These are phyloP conservation scores for Nothopassalora personata DNA, from an alignment of 2,329 filamentous ascomycete species.

Conservation along the genomic window DNA sequence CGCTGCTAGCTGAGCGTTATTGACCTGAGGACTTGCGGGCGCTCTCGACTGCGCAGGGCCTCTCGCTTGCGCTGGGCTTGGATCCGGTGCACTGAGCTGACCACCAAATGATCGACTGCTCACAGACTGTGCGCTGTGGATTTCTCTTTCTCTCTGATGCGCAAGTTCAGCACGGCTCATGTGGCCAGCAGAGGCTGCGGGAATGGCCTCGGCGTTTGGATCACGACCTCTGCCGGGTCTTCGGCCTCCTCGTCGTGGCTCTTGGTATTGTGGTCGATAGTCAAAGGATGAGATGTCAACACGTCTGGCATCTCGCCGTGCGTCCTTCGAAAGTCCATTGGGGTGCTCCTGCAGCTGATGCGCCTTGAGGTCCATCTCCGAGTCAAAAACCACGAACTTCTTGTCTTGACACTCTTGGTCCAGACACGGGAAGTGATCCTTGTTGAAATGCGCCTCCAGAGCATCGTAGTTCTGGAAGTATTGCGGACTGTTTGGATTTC, in stretches of 20 bases:
- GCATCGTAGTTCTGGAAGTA: conserved; percentile 88
- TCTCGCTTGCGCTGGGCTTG: conserved; percentile 33
- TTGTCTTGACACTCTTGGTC: conserved; percentile 89
- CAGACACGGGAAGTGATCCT: conserved; percentile 78
- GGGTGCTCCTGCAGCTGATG: conserved; percentile 84
- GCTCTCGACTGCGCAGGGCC: conserved; percentile 13
- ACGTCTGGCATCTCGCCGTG: conserved; percentile 71
- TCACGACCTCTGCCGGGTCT: conserved; percentile 66
- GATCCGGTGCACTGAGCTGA: conserved; percentile 39
- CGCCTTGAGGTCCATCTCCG: conserved; percentile 89
- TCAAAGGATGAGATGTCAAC: conserved; percentile 89
- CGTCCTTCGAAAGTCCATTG: conserved; percentile 72
- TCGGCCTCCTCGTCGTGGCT: conserved; percentile 50
- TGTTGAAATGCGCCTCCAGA: conserved; percentile 78
- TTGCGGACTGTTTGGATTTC: conserved; percentile 63
- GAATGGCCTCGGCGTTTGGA: conserved; percentile 76
- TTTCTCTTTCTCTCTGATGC: conserved; percentile 85
- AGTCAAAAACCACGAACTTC: conserved; percentile 95
- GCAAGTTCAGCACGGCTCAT: conserved; percentile 82
- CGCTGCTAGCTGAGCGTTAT: conserved; percentile 36
- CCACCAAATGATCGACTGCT: conserved; percentile 79
- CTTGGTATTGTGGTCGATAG: conserved; percentile 65
- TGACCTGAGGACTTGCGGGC: conserved; percentile 28
- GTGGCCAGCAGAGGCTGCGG: conserved; percentile 70
- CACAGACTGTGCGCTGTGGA: conserved; percentile 79